Base-by-base conservation (phyloP, 305 asterid species). In the Striga hermonthica region DNA sequence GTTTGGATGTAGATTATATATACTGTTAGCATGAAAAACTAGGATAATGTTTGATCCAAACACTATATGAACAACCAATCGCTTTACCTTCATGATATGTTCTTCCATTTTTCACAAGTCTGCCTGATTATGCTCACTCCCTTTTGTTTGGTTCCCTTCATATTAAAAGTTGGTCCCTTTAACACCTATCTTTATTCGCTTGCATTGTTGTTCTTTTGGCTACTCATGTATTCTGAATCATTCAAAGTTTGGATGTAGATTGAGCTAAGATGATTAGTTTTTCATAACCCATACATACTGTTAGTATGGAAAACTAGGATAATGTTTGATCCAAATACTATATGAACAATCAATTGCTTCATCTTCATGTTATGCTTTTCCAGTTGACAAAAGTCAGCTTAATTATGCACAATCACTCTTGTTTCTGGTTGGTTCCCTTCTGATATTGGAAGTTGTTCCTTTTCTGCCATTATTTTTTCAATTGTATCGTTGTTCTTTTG, bases 391-490 rank as follows among this genome's bases (percentile, higher is more conserved):
- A 68, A 49, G 34, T 54, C 60, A 22, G 55, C 60, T 53, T 62
- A 62, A 36, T 22, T 44, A 54, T 67, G 31, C 60, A 61, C 55
- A 22, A 38, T 65, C 16, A 22, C 59, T 47, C 56, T 35, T 75
- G 52, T 60, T 52, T 61, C 61, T 62, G 41, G 63, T 55, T 16
- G 70, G 37, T 69, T 60, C 62, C 50, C 52, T 56, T 52, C 67
- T 22, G 1, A 34, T 13, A 55, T 36, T 53, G 35, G 37, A 55
- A 73, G 62, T 36, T 62, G 61, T 35, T 28, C 50, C 38, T 22
- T 55, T 53, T 48, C 22, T 5, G 10, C 48, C 43, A 45, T 28
- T 6, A 36, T 64, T 49, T 44, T 4, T 68, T 37, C 4, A 49
- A 40, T 22, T 54, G 16, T 45, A 62, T 48, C 22, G 12, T 12